phyloP scores from a whole-genome alignment of 192 early-diverging fungal genomes.

The Chytriomyces sp. region DNA sequence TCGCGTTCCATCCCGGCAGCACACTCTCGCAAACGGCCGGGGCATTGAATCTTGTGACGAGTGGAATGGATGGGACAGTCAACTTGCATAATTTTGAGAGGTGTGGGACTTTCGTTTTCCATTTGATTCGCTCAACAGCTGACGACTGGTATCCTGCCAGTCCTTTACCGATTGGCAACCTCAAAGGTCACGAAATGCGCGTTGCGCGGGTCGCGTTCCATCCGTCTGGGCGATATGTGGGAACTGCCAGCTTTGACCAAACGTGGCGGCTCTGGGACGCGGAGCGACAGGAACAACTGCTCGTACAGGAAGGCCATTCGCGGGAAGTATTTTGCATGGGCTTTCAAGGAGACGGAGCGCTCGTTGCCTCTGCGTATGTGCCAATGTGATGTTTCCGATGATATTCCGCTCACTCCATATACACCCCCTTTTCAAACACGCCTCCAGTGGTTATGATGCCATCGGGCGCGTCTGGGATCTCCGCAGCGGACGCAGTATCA shows the following conservation, averaged over 20 bases:
- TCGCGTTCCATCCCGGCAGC: conserved; percentile 85
- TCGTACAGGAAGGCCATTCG: conserved; percentile 94
- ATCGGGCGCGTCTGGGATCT: conserved; percentile 95
- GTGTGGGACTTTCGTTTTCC: conserved; percentile 41
- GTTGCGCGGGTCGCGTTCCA: conserved; percentile 89
- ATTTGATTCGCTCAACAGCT: no score
- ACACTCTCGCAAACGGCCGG: conserved; percentile 58
- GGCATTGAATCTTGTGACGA: conserved; percentile 78
- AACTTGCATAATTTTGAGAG: conserved; percentile 83
- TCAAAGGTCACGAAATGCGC: conserved; percentile 81
- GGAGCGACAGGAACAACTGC: conserved; percentile 69
- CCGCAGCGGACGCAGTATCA: conserved; percentile 84
- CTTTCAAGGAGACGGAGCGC: conserved; percentile 89
- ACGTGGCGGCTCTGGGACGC: conserved; percentile 98
- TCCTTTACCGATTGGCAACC: conserved; percentile 71
- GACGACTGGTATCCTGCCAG: conserved; percentile 34
- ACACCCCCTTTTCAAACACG: not conserved
- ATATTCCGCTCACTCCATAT: not conserved
- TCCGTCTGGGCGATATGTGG: conserved; percentile 83
- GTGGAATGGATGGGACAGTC: conserved; percentile 77
- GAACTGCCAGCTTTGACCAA: conserved; percentile 73
- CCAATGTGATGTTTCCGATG: conserved; percentile 14
- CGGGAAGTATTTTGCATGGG: conserved; percentile 89
- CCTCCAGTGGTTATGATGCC: conserved; percentile 80
- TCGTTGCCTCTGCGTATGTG: conserved; percentile 81